These are phyloP conservation scores for Begonia peltatifolia DNA, from an alignment of 306 rosid species.

Conservation along the genomic window DNA sequence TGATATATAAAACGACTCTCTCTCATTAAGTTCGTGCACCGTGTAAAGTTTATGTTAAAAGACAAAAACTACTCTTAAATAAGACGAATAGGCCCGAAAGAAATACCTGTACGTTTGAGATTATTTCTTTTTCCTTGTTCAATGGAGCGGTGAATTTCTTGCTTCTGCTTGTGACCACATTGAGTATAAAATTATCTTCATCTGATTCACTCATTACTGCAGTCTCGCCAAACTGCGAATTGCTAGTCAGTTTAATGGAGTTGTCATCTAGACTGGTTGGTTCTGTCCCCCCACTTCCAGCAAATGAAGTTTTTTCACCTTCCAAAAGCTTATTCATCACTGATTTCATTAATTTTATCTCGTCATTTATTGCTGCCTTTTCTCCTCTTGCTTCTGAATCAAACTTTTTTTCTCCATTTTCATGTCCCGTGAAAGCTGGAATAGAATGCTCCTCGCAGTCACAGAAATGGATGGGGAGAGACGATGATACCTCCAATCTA, in stretches of 20 bases:
- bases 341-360: constrained; percentile 51
- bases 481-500: constrained; percentile 52
- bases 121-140: constrained; percentile 22
- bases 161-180: constrained; percentile 28
- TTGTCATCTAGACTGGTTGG: constrained; percentile 5
- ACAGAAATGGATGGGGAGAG: constrained; percentile 71
- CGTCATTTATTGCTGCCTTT: constrained; percentile 41
- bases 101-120: background rate
- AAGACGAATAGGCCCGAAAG: too few species aligned
- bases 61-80: too few species aligned
- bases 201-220: constrained; percentile 53
- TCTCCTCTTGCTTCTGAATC: constrained; percentile 18
- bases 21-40: too few species aligned
- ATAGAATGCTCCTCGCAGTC: constrained; percentile 81
- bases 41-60: too few species aligned
- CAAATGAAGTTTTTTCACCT: constrained; percentile 21
- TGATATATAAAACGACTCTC: too few species aligned
- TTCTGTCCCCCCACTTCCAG: constrained; percentile 5
- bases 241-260: constrained; percentile 13
- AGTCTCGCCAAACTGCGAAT: constrained; percentile 13
- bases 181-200: constrained; percentile 37
- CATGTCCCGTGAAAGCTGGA: constrained; percentile 15
- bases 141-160: constrained; percentile 10
- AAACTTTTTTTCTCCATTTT: constrained; percentile 13
- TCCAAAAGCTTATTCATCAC: constrained; percentile 58